These are phyloP conservation scores for Pichia inconspicua DNA, from an alignment of 1,139 yeast genomes.

Conservation along the genomic window DNA sequence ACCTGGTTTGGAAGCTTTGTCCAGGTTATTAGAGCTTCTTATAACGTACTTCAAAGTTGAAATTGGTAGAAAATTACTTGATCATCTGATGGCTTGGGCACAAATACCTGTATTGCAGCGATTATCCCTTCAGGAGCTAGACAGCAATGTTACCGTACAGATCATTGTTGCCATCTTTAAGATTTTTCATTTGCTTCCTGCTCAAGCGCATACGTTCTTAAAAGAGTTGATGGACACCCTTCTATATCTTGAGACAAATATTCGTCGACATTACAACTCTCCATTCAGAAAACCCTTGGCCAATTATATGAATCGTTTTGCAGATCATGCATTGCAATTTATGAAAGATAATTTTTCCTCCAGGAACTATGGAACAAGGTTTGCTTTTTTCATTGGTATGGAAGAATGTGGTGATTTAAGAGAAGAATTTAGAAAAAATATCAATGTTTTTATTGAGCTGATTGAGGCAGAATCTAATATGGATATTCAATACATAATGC, in stretches of 20 bases:
- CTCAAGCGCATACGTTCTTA: constrained; percentile 87
- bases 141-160: constrained; percentile 72
- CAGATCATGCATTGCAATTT: constrained; percentile 65
- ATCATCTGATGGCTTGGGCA: constrained; percentile 96
- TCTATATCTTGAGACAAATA: constrained; percentile 68
- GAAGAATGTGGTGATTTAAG: constrained; percentile 55
- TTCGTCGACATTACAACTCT: constrained; percentile 78
- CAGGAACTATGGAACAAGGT: constrained; percentile 60
- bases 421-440: constrained; percentile 43
- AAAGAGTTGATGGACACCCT: constrained; percentile 76
- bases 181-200: constrained; percentile 85
- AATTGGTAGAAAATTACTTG: constrained; percentile 86
- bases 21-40: constrained; percentile 74
- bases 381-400: constrained; percentile 54
- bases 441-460: constrained; percentile 34
- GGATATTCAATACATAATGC: constrained; percentile 52
- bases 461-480: constrained; percentile 40
- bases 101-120: constrained; percentile 69
- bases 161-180: constrained; percentile 86
- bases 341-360: constrained; percentile 61
- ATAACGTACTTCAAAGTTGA: constrained; percentile 94
- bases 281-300: constrained; percentile 93
- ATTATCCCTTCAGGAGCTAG: constrained; percentile 66
- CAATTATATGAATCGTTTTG: constrained; percentile 76
- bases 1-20: constrained; percentile 84